phyloP scores from a whole-genome alignment of 495 filamentous ascomycete species.

The Melanomma pulvis-pyrius region DNA sequence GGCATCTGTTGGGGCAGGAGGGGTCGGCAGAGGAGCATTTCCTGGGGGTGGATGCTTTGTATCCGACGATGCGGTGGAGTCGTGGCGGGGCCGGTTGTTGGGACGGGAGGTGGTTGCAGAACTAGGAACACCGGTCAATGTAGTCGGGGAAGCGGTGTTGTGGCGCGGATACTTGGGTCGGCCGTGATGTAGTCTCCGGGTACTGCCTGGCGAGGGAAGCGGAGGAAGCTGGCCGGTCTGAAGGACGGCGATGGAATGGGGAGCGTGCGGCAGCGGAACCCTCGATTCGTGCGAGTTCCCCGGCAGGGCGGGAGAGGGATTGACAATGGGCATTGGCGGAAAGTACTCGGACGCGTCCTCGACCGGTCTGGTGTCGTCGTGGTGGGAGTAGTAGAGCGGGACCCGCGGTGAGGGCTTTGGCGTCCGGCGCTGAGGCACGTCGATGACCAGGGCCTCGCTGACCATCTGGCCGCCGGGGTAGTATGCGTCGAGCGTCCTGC shows the following conservation, averaged over 20 bases:
- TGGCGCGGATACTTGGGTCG: conserved; percentile 67
- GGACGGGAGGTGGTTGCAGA: conserved; percentile 29
- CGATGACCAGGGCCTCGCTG: conserved; percentile 89
- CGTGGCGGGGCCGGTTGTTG: conserved; percentile 41
- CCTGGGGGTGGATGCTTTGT: conserved; percentile 40
- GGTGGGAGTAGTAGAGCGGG: conserved; percentile 57
- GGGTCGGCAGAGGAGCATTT: conserved; percentile 61
- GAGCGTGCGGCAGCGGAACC: conserved; percentile 47
- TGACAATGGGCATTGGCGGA: conserved; percentile 71
- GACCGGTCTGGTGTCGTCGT: conserved; percentile 65
- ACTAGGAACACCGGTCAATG: conserved; percentile 47
- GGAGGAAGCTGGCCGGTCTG: conserved; percentile 77
- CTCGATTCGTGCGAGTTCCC: conserved; percentile 40
- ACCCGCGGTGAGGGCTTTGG: conserved; percentile 77
- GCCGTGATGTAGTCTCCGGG: conserved; percentile 49
- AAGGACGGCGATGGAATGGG: conserved; percentile 73
- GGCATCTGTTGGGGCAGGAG: conserved; percentile 55
- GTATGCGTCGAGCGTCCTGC: conserved; percentile 75
- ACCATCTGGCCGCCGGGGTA: conserved; percentile 87
- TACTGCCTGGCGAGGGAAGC: conserved; percentile 78
- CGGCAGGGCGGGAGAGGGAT: conserved; percentile 46
- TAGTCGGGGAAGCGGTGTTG: conserved; percentile 80
- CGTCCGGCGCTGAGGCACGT: conserved; percentile 79
- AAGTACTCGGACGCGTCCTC: conserved; percentile 87
- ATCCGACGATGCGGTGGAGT: conserved; percentile 44